Conservation (phyloP, 352 stramenopile species). For the Aphanomyces cochlioides region DNA sequence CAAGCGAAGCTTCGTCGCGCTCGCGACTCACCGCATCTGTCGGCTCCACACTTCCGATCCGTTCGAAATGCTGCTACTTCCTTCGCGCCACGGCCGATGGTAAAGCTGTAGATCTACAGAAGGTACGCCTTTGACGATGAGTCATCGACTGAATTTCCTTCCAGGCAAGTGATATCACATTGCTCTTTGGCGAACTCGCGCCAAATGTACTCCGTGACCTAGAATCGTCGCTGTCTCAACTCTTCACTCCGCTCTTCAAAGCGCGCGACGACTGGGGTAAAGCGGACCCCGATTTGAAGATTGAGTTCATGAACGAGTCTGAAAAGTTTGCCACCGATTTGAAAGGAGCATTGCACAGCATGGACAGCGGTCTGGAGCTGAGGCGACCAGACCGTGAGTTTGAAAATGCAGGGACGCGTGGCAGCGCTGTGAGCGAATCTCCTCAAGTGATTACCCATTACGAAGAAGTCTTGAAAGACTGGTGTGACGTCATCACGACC, state of each 20-base stretch:
- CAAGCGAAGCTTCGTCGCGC: not conserved
- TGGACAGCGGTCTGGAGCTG: slow-evolving; percentile 93
- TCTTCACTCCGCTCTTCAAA: slow-evolving; percentile 91
- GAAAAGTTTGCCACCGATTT: slow-evolving; percentile 92
- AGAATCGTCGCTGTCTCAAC: slow-evolving; percentile 68
- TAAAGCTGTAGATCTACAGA: slow-evolving; percentile 67
- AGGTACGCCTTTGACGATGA: slow-evolving; percentile 31
- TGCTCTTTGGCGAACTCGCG: slow-evolving; percentile 83
- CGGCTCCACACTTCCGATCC: slow-evolving; percentile 65
- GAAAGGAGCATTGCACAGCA: slow-evolving; percentile 93
- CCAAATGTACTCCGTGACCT: slow-evolving; percentile 79
- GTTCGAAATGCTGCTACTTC: slow-evolving; percentile 82
- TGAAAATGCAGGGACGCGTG: slow-evolving; percentile 35
- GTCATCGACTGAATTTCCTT: not conserved
- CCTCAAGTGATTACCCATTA: slow-evolving; percentile 91
- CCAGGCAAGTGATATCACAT: slow-evolving; percentile 56
- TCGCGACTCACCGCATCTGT: slow-evolving; percentile 46
- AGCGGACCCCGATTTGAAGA: slow-evolving; percentile 88
- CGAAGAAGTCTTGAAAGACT: slow-evolving; percentile 95
- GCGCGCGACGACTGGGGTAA: slow-evolving; percentile 95
- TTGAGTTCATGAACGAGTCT: slow-evolving; percentile 92
- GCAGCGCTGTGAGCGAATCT: slow-evolving; percentile 68
- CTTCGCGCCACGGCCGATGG: slow-evolving; percentile 61
- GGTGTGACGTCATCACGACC: slow-evolving; percentile 93
- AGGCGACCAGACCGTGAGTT: slow-evolving; percentile 80